Evolutionary conservation across 495 filamentous ascomycete genomes (phyloP).

Genomic region (Aspergillus steynii): DNA sequence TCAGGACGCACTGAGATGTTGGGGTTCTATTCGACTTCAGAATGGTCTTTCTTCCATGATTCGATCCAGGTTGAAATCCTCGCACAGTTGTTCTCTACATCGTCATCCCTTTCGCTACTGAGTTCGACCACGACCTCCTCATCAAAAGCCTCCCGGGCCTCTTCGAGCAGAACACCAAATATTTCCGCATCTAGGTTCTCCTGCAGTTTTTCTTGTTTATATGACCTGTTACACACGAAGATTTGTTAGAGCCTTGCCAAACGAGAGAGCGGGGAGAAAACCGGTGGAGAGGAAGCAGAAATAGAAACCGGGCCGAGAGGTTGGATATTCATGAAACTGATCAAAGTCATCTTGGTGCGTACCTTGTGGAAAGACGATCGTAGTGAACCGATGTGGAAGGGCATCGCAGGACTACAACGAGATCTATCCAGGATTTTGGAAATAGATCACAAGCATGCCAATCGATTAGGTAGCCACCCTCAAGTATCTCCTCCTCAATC

Average conservation of each 20-base stretch:
- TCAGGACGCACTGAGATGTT: not conserved
- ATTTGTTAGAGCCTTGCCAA: constrained; percentile 3
- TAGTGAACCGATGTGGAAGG: constrained; percentile 72
- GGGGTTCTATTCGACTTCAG: not conserved
- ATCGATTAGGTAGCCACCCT: constrained; percentile 89
- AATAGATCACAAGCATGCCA: constrained; percentile 99
- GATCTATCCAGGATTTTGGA: constrained; percentile 89
- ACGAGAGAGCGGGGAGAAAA: not conserved
- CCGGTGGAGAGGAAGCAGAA: not conserved
- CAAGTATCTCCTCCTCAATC: constrained; percentile 77
- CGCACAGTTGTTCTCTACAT: constrained; percentile 85
- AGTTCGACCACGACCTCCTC: constrained; percentile 90
- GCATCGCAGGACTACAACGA: constrained; percentile 88
- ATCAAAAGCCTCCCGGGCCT: constrained; percentile 84
- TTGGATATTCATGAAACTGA: not conserved
- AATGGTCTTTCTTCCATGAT: constrained; percentile 71
- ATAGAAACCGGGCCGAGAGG: not conserved
- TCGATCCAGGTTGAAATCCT: constrained; percentile 79
- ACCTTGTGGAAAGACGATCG: constrained; percentile 78
- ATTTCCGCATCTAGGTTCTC: constrained; percentile 98
- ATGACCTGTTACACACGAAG: constrained; percentile 53
- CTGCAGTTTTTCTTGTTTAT: constrained; percentile 82
- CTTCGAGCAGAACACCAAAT: constrained; percentile 89
- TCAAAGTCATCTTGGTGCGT: constrained; percentile 14
- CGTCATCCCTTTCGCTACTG: constrained; percentile 73